Conservation (phyloP, 2,329 filamentous ascomycete species). For the Davidsoniella eucalypti region DNA sequence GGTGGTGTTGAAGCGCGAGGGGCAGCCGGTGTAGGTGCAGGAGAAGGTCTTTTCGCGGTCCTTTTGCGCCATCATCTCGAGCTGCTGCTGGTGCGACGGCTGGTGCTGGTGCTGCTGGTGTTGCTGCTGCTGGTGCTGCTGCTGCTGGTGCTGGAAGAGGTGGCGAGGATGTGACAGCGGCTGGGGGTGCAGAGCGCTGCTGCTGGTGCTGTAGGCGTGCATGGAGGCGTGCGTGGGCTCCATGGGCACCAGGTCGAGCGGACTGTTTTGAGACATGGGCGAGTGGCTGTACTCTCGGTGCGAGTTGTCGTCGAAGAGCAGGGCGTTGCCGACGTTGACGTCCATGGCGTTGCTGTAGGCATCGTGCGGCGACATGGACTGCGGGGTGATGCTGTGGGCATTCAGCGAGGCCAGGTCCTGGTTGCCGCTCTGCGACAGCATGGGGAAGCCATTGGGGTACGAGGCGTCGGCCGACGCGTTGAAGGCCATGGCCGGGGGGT, state of each 20-base stretch:
- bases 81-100: not conserved
- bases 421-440: not conserved
- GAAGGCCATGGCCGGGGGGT: not conserved
- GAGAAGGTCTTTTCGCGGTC: constrained; percentile 52
- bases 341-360: not conserved
- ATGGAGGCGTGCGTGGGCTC: constrained; percentile 4
- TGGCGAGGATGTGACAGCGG: not conserved
- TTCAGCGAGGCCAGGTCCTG: not conserved
- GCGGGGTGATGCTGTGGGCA: not conserved
- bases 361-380: not conserved
- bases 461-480: not conserved
- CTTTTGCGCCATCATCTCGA: not conserved
- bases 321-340: not conserved
- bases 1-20: constrained; percentile 73
- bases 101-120: not conserved
- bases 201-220: not conserved
- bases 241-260: not conserved
- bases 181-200: not conserved
- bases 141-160: not conserved
- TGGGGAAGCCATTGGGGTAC: not conserved
- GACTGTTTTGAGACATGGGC: constrained; percentile 1
- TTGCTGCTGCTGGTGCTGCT: not conserved
- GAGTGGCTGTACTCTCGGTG: constrained; percentile 3
- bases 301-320: not conserved
- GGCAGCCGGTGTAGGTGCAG: constrained; percentile 88